These are phyloP conservation scores for Xerophyta viscosa DNA, from an alignment of 106 monocot species.

Conservation along the genomic window DNA sequence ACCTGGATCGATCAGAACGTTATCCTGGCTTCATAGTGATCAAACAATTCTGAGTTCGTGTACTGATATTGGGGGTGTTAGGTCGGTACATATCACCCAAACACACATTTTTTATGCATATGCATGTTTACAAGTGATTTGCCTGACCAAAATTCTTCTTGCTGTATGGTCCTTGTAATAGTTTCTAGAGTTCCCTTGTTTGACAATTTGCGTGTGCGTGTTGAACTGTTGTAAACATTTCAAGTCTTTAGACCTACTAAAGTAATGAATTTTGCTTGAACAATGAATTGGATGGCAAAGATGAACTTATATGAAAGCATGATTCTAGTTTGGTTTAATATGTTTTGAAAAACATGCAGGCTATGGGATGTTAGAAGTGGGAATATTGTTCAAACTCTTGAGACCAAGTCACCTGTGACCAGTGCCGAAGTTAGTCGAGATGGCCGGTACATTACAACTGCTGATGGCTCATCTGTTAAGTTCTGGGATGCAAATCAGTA, in stretches of 20 bases:
- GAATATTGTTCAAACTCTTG: slow-evolving; percentile 65
- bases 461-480: slow-evolving; percentile 94
- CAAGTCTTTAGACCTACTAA: too few species aligned
- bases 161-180: too few species aligned
- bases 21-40: slow-evolving; percentile 86
- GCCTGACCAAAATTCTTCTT: too few species aligned
- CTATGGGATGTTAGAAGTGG: slow-evolving; percentile 96
- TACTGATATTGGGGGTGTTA: slow-evolving; percentile 78
- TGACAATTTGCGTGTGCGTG: too few species aligned
- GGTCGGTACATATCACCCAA: slow-evolving; percentile 27
- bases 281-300: too few species aligned
- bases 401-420: slow-evolving; percentile 89
- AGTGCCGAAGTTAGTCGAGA: slow-evolving; percentile 95
- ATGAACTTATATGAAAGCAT: too few species aligned
- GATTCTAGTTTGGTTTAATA: background rate
- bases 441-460: slow-evolving; percentile 92
- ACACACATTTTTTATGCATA: background rate
- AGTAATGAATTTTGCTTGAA: too few species aligned
- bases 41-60: slow-evolving; percentile 90
- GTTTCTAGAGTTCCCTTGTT: too few species aligned
- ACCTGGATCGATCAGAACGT: slow-evolving; percentile 78
- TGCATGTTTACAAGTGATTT: too few species aligned
- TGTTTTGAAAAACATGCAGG: slow-evolving; percentile 22
- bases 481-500: slow-evolving; percentile 99
- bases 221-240: too few species aligned